Conservation (phyloP, 805 yeast genomes). For the Kluyveromyces dobzhanskii region DNA sequence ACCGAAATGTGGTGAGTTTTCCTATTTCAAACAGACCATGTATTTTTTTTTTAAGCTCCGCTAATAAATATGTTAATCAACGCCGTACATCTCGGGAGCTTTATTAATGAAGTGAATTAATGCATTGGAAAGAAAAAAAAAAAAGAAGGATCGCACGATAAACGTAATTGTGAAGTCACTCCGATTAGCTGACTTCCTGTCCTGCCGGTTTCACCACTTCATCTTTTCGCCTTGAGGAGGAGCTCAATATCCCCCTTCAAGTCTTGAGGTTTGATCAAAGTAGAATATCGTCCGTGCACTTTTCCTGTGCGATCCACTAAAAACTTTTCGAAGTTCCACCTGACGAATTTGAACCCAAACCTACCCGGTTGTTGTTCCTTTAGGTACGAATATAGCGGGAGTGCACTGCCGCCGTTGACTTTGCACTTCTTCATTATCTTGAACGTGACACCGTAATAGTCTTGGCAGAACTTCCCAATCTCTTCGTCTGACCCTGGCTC, state of each 20-base stretch:
- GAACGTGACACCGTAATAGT: conserved; percentile 89
- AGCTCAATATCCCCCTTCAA: conserved; percentile 52
- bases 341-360: conserved; percentile 60
- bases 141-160: no score
- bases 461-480: conserved; percentile 60
- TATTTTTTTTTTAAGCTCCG: no score
- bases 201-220: no score
- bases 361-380: conserved; percentile 52
- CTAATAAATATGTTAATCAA: no score
- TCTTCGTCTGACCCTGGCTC: conserved; percentile 66
- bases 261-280: conserved; percentile 59
- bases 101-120: no score
- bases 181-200: no score
- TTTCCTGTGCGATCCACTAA: conserved; percentile 45
- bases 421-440: conserved; percentile 81
- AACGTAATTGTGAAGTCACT: no score
- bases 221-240: conserved; percentile 31
- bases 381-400: conserved; percentile 72
- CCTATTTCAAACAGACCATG: no score
- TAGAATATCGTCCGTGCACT: conserved; percentile 53
- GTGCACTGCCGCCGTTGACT: conserved; percentile 78
- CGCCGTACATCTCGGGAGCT: no score
- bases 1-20: no score
- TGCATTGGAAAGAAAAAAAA: no score
- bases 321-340: conserved; percentile 79